phyloP scores from a whole-genome alignment of 306 rosid genomes.

The Vicia sativa region DNA sequence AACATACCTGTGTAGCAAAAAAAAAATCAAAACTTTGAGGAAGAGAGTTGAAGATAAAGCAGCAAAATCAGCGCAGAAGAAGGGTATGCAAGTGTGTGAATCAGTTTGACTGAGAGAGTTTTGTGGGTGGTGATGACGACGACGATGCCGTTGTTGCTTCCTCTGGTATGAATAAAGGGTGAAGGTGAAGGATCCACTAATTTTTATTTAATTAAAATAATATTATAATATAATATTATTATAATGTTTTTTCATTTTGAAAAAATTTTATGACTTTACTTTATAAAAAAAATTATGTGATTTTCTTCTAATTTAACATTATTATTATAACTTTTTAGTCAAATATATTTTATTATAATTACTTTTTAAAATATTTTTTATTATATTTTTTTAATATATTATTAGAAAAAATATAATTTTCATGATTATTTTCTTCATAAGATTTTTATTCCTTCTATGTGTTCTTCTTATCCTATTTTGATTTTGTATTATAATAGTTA shows the following conservation, averaged over 20 bases:
- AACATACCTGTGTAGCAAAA: constrained; percentile 44
- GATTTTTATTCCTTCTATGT: not conserved
- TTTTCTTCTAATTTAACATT: not conserved
- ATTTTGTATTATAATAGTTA: not conserved
- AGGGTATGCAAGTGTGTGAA: constrained; percentile 45
- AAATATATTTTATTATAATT: too few species aligned
- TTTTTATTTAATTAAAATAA: constrained; percentile 26
- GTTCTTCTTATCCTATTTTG: not conserved
- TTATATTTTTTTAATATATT: too few species aligned
- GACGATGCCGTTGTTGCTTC: constrained; percentile 48
- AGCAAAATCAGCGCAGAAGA: constrained; percentile 9
- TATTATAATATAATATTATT: not conserved
- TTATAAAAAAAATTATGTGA: not conserved
- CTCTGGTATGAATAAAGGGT: constrained; percentile 44
- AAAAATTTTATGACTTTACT: not conserved
- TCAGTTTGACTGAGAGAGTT: constrained; percentile 63
- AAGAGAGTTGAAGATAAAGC: constrained; percentile 34
- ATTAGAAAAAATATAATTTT: too few species aligned
- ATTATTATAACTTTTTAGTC: not conserved
- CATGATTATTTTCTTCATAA: not conserved
- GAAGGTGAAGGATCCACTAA: constrained; percentile 54
- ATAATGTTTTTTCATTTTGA: not conserved
- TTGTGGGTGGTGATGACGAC: constrained; percentile 60
- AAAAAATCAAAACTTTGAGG: constrained; percentile 37
- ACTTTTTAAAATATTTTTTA: too few species aligned